A percentile compares a stretch with the other conserved stretches of the same genome.
Evolutionary conservation across 768 basidiomycete genomes (phyloP).

Genomic region (Tricholoma matsutake): DNA sequence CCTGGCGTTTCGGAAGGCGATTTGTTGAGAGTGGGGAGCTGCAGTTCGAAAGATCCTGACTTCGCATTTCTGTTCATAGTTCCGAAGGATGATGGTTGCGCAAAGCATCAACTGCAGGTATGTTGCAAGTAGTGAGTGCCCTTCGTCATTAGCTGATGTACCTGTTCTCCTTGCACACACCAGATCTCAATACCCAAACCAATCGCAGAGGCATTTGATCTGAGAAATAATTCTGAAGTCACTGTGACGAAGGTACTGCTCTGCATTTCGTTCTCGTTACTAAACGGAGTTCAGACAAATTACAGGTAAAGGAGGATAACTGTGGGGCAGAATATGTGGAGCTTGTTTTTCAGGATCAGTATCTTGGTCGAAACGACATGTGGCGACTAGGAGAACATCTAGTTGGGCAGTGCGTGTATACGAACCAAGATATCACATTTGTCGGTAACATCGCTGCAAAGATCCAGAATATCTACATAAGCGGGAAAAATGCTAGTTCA

Average conservation of each 20-base stretch:
- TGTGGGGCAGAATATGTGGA: constrained; percentile 80
- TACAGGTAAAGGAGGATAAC: constrained; percentile 62
- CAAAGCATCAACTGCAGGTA: constrained; percentile 68
- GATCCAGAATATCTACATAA: constrained; percentile 74
- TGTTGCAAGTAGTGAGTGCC: background rate
- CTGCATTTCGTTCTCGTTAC: background rate
- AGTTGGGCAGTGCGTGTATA: constrained; percentile 76
- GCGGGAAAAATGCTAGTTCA: constrained; percentile 55
- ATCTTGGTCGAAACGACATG: constrained; percentile 95
- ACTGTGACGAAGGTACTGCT: constrained; percentile 59
- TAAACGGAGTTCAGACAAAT: constrained; percentile 8
- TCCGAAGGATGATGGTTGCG: constrained; percentile 56
- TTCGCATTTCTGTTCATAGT: constrained; percentile 62
- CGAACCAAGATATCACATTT: constrained; percentile 82
- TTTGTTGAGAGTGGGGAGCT: constrained; percentile 52
- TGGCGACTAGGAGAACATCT: constrained; percentile 88
- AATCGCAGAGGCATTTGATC: constrained; percentile 65
- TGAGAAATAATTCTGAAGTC: constrained; percentile 74
- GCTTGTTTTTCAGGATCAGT: constrained; percentile 91
- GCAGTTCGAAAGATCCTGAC: constrained; percentile 36
- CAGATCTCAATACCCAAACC: constrained; percentile 76
- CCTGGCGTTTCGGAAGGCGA: constrained; percentile 80
- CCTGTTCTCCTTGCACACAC: background rate
- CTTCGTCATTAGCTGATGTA: background rate
- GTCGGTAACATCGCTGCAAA: constrained; percentile 81